Base-by-base conservation (phyloP, 2,329 filamentous ascomycete genomes). In the Ceratocystis huliohia region DNA sequence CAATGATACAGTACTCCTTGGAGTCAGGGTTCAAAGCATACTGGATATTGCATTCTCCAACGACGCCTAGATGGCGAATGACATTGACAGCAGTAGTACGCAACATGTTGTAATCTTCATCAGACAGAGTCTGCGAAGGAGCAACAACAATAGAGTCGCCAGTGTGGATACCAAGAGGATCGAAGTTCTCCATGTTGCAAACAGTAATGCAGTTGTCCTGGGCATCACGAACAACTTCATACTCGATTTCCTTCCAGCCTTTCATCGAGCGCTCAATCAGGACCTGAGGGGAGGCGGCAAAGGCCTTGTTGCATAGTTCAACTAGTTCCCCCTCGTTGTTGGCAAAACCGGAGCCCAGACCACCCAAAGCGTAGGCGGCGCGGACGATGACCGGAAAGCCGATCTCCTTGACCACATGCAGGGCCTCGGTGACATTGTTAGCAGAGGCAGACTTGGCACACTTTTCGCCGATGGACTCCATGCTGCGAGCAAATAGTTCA, bases 151-250 rank as follows among this genome's bases (percentile, higher is more conserved):
- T 96, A 13, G 93, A 97, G 75, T 99, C 94, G 75, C 94, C 94
- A 2, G 94, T 99, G 74, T 97, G 94, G 69, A 97, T 97, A 72
- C 94, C 94, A 1, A 99, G 86, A 66, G 94, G 94, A 75, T 99
- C 94, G 73, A 99, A 99, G 79, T 99, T 99, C 80, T 99, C 94
- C 94, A 99, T 97, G 80, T 99, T 99, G 77, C 94, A 99, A 69
- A 99, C 94, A 5, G 94, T 99, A 75, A 99, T 97, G 75, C 94
- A 99, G 82, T 97, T 97, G 79, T 99, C 92, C 72, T 91, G 86
- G 67, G 87, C 88, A 79, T 97, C 94, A 73, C 94, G 88, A 50
- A 99, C 94, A 69, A 97, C 94, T 76, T 99, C 94, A 74, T 97
- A 99, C 76, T 99, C 94, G 69, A 97, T 95, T 77, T 99, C 94